Evolutionary conservation across 1,284 basidiomycete genomes (phyloP).

Genomic region (Pholiota adiposa): DNA sequence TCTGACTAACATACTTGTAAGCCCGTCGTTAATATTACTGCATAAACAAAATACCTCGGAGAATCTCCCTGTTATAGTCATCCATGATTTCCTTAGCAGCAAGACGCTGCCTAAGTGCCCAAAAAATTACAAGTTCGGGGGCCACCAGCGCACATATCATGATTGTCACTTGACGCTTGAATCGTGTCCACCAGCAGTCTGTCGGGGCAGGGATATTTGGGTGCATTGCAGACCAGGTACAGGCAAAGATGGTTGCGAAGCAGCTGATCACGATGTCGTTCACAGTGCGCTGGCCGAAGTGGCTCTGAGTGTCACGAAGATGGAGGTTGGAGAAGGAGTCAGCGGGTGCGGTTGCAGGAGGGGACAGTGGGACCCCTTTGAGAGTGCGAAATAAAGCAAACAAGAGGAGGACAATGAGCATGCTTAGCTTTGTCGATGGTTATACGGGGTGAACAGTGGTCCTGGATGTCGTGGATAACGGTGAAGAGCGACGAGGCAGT

Average conservation of each 20-base stretch:
- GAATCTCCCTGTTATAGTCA: background rate
- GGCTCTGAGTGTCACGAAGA: background rate
- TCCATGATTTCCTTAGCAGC: slow-evolving; percentile 14
- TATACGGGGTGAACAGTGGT: background rate
- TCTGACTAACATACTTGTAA: too few species aligned
- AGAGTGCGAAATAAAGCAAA: too few species aligned
- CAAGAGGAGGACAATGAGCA: too few species aligned
- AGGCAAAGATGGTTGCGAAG: slow-evolving; percentile 33
- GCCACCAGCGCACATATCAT: slow-evolving; percentile 16
- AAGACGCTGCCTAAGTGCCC: slow-evolving; percentile 16
- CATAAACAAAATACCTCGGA: background rate
- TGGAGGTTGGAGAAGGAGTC: too few species aligned
- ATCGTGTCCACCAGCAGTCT: slow-evolving; percentile 1
- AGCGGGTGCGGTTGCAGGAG: too few species aligned
- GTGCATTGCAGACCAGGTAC: slow-evolving; percentile 38
- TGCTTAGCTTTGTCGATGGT: too few species aligned
- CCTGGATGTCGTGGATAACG: too few species aligned
- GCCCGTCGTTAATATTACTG: too few species aligned
- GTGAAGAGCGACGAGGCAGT: too few species aligned
- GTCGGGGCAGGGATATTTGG: slow-evolving; percentile 33
- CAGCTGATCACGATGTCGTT: slow-evolving; percentile 32
- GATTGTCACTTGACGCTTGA: slow-evolving; percentile 7
- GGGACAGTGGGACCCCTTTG: too few species aligned
- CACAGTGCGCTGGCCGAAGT: background rate
- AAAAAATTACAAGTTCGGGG: slow-evolving; percentile 13